A percentile compares a stretch with the other conserved stretches of the same genome.
Conservation (phyloP, 1,284 basidiomycete genomes). For the Cryptococcus sp. region DNA sequence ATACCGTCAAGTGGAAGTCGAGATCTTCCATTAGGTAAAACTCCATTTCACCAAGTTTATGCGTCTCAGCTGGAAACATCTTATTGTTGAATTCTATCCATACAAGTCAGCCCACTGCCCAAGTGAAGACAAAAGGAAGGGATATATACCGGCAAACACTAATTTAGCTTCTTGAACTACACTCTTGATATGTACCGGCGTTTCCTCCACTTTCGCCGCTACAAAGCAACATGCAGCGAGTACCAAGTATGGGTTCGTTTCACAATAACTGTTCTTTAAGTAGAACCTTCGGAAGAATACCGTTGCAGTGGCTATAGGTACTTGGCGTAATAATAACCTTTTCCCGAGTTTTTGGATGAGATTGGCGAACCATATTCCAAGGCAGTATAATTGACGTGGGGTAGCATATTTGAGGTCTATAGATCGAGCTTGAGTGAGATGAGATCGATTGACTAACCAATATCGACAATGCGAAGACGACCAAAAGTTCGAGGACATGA, state of each 20-base stretch:
- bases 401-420: slow-evolving; percentile 73
- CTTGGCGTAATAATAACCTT: slow-evolving; percentile 74
- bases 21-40: slow-evolving; percentile 96
- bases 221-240: slow-evolving; percentile 91
- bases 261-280: slow-evolving; percentile 85
- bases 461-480: slow-evolving; percentile 47
- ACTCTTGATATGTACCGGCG: slow-evolving; percentile 88
- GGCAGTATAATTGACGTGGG: slow-evolving; percentile 67
- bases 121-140: not conserved
- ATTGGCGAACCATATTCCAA: slow-evolving; percentile 79
- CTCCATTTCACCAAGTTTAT: slow-evolving; percentile 97
- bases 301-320: slow-evolving; percentile 86
- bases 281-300: slow-evolving; percentile 95
- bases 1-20: slow-evolving; percentile 88
- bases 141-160: slow-evolving; percentile 66
- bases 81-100: slow-evolving; percentile 61
- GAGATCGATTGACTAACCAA: slow-evolving; percentile 79
- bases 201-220: slow-evolving; percentile 94
- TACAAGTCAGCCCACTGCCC: slow-evolving; percentile 1
- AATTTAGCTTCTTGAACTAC: slow-evolving; percentile 77
- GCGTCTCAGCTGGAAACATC: slow-evolving; percentile 74
- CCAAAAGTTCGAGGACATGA: slow-evolving; percentile 45
- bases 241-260: slow-evolving; percentile 89
- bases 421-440: slow-evolving; percentile 63
- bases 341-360: slow-evolving; percentile 82